Evolutionary conservation across 345 rosid species (phyloP), one percentile per base, ranked within the genome.

Genomic region (Brassica cretica): DNA sequence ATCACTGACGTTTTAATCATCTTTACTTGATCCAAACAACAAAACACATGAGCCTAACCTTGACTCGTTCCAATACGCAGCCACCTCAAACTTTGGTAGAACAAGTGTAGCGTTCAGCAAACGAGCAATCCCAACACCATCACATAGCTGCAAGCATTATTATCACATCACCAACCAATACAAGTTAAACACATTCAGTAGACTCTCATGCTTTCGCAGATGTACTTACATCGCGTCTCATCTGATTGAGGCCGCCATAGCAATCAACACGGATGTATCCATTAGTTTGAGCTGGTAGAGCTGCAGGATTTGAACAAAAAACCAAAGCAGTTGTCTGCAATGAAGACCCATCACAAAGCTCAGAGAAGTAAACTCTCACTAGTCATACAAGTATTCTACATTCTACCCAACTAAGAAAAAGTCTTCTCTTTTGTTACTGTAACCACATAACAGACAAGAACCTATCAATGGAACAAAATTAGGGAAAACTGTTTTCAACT

Each of bases 51-150:
- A 55, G n/a, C 6, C 10, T 10, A 24, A 60, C 98, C 99, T 95
- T 12, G 99, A 90, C 73, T 95, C 99, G 5, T 95, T 93, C 99
- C 98, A 95, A 71, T 95, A 95, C 1, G 94, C 89, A 78, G 97
- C 97, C 30, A 81, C 98, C 85, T 95, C 98, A 85, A 95, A 95
- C 87, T 90, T 93, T 3, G 97, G 99, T 78, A 95, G 78, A 62
- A 93, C 94, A 24, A 95, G 86, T 64, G 98, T 95, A 3, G 99
- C 97, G 73, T 95, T 95, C 77, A 95, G 74, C 84, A 95, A 78
- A 56, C 93, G 94, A 4, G 97, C 97, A 76, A 95, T 76, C 30
- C 98, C 98, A 75, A 93, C 87, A 3, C 98, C 98, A 72, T 93
- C 94, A 65, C 98, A 93, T 18, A 95, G 84, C 98, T 93, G 87